Evolutionary conservation across 106 monocot genomes (phyloP).

Genomic region (Acanthochlamys bracteata): DNA sequence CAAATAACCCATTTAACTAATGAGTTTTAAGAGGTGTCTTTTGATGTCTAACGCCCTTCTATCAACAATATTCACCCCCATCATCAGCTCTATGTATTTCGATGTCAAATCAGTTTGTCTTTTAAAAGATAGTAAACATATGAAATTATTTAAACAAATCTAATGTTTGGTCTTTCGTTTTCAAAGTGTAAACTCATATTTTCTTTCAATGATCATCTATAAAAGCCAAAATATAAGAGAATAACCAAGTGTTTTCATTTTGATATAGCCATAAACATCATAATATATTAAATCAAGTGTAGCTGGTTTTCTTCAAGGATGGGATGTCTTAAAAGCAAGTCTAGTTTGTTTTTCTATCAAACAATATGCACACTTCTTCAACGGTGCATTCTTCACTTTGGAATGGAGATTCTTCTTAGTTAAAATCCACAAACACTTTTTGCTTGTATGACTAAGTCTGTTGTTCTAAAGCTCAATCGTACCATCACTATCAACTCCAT

Average conservation of each 20-base stretch:
- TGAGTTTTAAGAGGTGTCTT: not conserved
- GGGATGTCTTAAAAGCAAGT: not conserved
- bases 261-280: not conserved
- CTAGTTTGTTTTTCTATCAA: not conserved
- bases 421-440: no score
- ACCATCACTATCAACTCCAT: no score
- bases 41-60: not conserved
- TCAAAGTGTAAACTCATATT: not conserved
- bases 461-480: no score
- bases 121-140: not conserved
- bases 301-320: not conserved
- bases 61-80: not conserved
- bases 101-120: not conserved
- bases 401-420: no score
- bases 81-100: not conserved
- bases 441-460: no score
- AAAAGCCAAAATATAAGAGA: not conserved
- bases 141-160: not conserved
- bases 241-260: not conserved
- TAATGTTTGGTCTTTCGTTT: not conserved
- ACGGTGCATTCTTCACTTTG: not conserved
- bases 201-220: not conserved
- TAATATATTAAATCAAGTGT: not conserved
- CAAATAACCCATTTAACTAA: not conserved
- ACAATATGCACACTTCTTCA: not conserved